Evolutionary conservation across 352 stramenopile genomes (phyloP), one percentile per base, ranked within the genome.

Genomic region (Nannochloropsis limnetica): DNA sequence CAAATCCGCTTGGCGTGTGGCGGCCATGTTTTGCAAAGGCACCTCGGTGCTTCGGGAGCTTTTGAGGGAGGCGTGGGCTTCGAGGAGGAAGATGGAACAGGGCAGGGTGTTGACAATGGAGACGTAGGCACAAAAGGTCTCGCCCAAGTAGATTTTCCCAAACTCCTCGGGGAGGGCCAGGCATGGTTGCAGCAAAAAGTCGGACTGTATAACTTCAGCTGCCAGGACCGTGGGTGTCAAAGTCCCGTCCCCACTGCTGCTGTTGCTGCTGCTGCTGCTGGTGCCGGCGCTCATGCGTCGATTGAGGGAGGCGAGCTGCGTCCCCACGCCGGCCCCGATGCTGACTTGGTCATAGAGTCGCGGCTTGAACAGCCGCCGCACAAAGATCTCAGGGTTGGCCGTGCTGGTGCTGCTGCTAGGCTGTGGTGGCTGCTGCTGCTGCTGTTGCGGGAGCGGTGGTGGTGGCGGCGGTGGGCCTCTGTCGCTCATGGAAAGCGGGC

Each of bases 41-140:
- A 74, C 11, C 25, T 74, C 61, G 61, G n/a, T 74, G 61, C 61
- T 29, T 74, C 61, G 6, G 4, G 61, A 74, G 25, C n/a, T 29
- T 22, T 74, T 74, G n/a, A 74, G 61, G 25, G 61, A 74, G 11
- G 61, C 61, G n/a, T 74, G 61, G 25, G 61, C 61, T 29, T 74
- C 61, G 61, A 74, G 25, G 61, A 74, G 15, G 61, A 25, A 29
- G 11, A 74, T 74, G 61, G 61, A 74, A 29, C n/a, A 74, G 3
- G 61, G 61, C 61, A 74, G 25, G 61, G 61, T 74, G n/a, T 74
- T 74, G 61, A 74, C 61, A 31, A 74, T 28, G 25, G 61, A 74
- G n/a, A 74, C 61, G 61, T 74, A 74, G 25, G 61, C 61, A 74
- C 61, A 74, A 29, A 74, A 74, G 1, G 61, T 74, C 61, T 74